Evolutionary conservation across 1,284 basidiomycete genomes (phyloP), one percentile per base, ranked within the genome.

Genomic region (Testicularia cyperi): DNA sequence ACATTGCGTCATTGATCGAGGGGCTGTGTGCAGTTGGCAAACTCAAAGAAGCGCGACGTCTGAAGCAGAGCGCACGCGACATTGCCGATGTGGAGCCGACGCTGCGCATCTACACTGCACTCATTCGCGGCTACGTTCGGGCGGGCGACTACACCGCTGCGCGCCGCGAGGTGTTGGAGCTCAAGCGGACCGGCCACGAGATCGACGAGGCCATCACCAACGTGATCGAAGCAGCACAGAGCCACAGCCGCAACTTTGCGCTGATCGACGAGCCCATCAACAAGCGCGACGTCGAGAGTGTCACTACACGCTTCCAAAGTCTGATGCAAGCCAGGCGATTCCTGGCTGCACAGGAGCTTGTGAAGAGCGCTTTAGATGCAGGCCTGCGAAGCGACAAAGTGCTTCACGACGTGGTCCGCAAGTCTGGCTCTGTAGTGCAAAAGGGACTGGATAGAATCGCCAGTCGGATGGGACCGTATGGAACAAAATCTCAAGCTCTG

Each of bases 1-100:
- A 67, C 36, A 48, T 67, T 9, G 60, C 61, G 4, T 61, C 65
- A 4, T 44, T 67, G 7, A 29, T 64, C 28, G 65, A 67, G 23
- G 65, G 65, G 0, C 43, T 65, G 14, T 38, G 41, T 6, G 42
- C 49, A 0, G 39, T 47, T 4, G 55, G 53, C 14, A 40, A 44
- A 41, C 16, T 67, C 7, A 12, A 29, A 1, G 61, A 67, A 19
- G 65, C 65, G 0, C 53, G 55, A 29, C 38, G 15, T 12, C 41
- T 67, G 24, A 58, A 64, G 31, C 34, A 24, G 12, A 60, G 53
- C 29, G 65, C 65, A 1, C 19, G 25, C 12, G 34, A 49, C n/a
- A 29, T 55, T 3, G 38, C 38, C 3, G 43, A 44, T 0, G 23
- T 44, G 10, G 30, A 48, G 16, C 54, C 60, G n/a, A 55, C 51